phyloP scores from a whole-genome alignment of 1,284 basidiomycete genomes.

The Ustilago shanxiensis region DNA sequence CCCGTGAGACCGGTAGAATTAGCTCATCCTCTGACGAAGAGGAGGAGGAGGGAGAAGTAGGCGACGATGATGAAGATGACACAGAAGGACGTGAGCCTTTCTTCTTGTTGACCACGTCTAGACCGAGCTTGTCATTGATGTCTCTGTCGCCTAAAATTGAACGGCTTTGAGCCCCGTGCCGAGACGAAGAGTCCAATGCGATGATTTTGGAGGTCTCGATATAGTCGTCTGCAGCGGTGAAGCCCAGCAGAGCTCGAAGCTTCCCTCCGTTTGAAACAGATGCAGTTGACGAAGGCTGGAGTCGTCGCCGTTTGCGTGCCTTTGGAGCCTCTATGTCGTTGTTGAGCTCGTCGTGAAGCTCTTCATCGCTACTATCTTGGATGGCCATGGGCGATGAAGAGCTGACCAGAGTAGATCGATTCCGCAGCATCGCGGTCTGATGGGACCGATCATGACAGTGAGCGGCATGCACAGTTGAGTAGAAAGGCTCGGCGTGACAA shows the following conservation, averaged over 20 bases:
- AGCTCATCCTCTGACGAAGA: conserved; percentile 34
- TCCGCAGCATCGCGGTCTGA: conserved; percentile 16
- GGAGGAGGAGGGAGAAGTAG: conserved; percentile 7
- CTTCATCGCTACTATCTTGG: conserved; percentile 24
- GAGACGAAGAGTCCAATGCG: neutral
- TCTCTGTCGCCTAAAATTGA: neutral
- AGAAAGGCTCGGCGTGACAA: neutral
- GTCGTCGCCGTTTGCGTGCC: conserved; percentile 19
- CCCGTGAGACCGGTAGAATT: conserved; percentile 16
- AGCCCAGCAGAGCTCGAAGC: conserved; percentile 34
- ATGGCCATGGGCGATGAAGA: conserved; percentile 3
- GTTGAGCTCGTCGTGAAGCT: neutral
- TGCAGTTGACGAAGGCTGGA: neutral
- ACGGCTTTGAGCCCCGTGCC: neutral
- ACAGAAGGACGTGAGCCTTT: too few relatives aligned
- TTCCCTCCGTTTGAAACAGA: neutral
- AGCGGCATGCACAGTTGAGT: neutral
- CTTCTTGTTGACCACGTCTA: neutral
- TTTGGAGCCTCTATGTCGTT: neutral
- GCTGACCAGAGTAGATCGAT: neutral
- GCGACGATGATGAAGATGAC: neutral
- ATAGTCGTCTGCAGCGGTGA: conserved; percentile 40
- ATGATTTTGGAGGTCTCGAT: conserved; percentile 21
- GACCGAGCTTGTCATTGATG: neutral
- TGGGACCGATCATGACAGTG: neutral